Conservation (phyloP, 2,329 filamentous ascomycete species). For the Cladosporium sphaerospermum region DNA sequence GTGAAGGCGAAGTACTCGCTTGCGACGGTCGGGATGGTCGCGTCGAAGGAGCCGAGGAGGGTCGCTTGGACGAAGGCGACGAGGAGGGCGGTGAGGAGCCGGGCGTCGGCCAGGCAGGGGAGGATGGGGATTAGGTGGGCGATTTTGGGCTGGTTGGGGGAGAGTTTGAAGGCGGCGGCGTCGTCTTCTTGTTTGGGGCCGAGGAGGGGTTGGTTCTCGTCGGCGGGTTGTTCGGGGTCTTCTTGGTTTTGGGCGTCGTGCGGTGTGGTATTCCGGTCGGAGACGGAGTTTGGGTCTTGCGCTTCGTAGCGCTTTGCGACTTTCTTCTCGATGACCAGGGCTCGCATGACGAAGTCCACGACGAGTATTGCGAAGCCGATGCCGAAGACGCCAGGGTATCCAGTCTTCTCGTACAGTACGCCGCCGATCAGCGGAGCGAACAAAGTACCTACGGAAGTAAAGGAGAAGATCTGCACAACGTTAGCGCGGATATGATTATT, state of each 20-base stretch:
- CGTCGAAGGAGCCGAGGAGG: constrained; percentile 40
- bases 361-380: constrained; percentile 49
- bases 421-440: constrained; percentile 55
- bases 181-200: constrained; percentile 27
- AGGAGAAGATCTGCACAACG: constrained; percentile 45
- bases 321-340: constrained; percentile 59
- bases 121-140: constrained; percentile 44
- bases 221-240: not conserved
- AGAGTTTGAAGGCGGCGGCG: constrained; percentile 37
- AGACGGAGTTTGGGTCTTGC: constrained; percentile 12
- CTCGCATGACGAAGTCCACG: constrained; percentile 55
- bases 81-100: constrained; percentile 35
- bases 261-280: not conserved
- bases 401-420: constrained; percentile 52
- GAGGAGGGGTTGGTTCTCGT: constrained; percentile 37
- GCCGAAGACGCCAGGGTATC: constrained; percentile 54
- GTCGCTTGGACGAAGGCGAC: constrained; percentile 41
- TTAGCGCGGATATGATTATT: constrained; percentile 3
- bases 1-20: constrained; percentile 39
- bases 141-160: constrained; percentile 34
- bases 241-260: not conserved
- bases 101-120: constrained; percentile 35
- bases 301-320: constrained; percentile 42
- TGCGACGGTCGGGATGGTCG: constrained; percentile 42
- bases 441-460: constrained; percentile 53